phyloP scores from a whole-genome alignment of 2,329 filamentous ascomycete species.

The Diaporthe ilicicola region DNA sequence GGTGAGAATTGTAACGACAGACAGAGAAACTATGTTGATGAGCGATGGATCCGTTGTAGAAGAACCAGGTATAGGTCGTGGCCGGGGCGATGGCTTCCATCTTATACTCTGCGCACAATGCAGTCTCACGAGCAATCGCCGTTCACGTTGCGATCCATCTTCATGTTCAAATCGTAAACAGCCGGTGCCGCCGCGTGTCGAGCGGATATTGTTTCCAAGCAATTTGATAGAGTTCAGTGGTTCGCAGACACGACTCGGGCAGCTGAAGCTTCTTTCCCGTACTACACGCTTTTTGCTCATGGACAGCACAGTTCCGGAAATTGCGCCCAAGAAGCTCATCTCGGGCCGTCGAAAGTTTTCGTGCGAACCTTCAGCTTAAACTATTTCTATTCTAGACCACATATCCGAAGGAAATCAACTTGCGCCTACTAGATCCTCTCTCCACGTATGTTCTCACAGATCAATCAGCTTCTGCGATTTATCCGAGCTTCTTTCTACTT shows the following conservation, averaged over 20 bases:
- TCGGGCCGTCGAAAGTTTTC: neutral
- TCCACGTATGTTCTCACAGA: too few relatives aligned
- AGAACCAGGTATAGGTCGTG: neutral
- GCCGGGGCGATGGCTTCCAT: neutral
- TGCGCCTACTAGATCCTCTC: neutral
- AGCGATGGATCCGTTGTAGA: neutral
- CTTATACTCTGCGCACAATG: neutral
- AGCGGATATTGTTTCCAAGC: neutral
- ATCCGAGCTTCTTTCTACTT: neutral
- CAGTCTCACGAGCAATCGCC: neutral
- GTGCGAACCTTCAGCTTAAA: neutral
- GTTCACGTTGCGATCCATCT: neutral
- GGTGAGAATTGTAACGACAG: neutral
- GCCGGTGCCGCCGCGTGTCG: neutral
- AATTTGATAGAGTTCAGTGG: constrained; percentile 19
- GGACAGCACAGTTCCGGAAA: neutral
- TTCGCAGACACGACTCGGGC: constrained; percentile 15
- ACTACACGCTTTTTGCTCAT: neutral
- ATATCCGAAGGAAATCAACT: neutral
- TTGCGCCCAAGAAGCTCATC: constrained; percentile 4
- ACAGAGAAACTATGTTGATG: neutral
- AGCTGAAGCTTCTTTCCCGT: constrained; percentile 7
- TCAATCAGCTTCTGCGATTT: too few relatives aligned
- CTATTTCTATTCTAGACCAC: neutral
- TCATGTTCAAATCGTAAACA: neutral